phyloP scores from a whole-genome alignment of 352 stramenopile species.

The Aphanomyces stellatus region DNA sequence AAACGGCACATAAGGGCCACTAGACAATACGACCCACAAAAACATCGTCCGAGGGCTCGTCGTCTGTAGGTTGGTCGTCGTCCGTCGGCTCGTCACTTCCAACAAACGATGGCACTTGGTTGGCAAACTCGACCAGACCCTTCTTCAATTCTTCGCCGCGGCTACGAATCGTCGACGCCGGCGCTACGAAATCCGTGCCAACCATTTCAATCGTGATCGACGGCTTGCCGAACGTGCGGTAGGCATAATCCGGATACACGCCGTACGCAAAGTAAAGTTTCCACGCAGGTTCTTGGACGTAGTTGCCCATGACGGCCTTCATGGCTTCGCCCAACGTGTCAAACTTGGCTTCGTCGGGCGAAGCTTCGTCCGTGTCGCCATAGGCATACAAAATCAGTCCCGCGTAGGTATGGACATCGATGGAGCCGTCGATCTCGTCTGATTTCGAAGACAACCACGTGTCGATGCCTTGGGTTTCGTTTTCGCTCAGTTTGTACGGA shows the following conservation, averaged over 20 bases:
- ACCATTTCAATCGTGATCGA: slow-evolving; percentile 33
- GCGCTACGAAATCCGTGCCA: slow-evolving; percentile 24
- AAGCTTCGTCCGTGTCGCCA: slow-evolving; percentile 26
- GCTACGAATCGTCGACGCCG: slow-evolving; percentile 44
- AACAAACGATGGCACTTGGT: no score
- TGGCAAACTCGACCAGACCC: slow-evolving; percentile 48
- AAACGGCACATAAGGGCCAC: no score
- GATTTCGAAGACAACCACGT: not conserved
- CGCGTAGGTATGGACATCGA: slow-evolving; percentile 1
- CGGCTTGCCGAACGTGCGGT: slow-evolving; percentile 29
- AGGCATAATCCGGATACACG: slow-evolving; percentile 27
- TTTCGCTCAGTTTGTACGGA: not conserved
- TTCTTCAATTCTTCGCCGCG: slow-evolving; percentile 45
- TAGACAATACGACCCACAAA: no score
- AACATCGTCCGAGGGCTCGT: no score
- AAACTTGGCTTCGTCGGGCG: slow-evolving; percentile 37
- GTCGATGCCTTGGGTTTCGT: not conserved
- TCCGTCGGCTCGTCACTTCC: no score
- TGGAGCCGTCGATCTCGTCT: not conserved
- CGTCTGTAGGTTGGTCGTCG: no score
- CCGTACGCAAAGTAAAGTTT: slow-evolving; percentile 29
- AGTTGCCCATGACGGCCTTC: slow-evolving; percentile 22
- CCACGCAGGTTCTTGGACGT: slow-evolving; percentile 21
- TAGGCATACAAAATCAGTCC: not conserved
- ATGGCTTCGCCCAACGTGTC: slow-evolving; percentile 25